Evolutionary conservation across 1,284 basidiomycete genomes (phyloP).

Genomic region (Fomitiporia mediterranea): DNA sequence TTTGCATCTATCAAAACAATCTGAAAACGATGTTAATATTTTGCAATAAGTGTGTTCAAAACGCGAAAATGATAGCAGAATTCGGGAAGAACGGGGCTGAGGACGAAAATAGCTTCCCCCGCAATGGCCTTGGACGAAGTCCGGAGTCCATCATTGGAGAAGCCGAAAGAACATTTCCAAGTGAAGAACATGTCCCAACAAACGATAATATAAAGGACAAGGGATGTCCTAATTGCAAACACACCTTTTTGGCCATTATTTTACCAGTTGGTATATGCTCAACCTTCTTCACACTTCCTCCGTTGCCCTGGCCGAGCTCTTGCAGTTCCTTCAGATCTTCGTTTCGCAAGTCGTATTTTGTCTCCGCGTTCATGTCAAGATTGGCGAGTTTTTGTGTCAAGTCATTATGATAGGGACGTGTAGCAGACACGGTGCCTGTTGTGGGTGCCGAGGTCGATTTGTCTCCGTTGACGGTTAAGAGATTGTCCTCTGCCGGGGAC

Average conservation of each 20-base stretch:
- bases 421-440: slow-evolving; percentile 37
- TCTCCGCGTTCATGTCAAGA: slow-evolving; percentile 70
- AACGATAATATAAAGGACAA: neutral
- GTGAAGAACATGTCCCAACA: neutral
- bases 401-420: slow-evolving; percentile 63
- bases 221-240: slow-evolving; percentile 24
- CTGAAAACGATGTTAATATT: slow-evolving; percentile 45
- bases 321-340: slow-evolving; percentile 81
- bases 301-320: slow-evolving; percentile 96
- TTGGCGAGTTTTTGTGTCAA: slow-evolving; percentile 71
- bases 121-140: neutral
- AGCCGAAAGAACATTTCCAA: neutral
- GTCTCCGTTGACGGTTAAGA: slow-evolving; percentile 33
- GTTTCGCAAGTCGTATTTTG: slow-evolving; percentile 71
- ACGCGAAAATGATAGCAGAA: neutral
- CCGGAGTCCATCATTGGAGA: neutral
- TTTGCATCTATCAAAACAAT: slow-evolving; percentile 98
- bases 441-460: slow-evolving; percentile 39
- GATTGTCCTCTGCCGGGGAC: slow-evolving; percentile 36
- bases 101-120: slow-evolving; percentile 1
- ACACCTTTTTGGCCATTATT: slow-evolving; percentile 93
- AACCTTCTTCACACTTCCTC: slow-evolving; percentile 96
- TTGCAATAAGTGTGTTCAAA: no score
- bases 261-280: slow-evolving; percentile 85
- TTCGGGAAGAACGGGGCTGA: neutral